Conservation (phyloP, 139 green algal species). For the Pedinophyceae sp. region DNA sequence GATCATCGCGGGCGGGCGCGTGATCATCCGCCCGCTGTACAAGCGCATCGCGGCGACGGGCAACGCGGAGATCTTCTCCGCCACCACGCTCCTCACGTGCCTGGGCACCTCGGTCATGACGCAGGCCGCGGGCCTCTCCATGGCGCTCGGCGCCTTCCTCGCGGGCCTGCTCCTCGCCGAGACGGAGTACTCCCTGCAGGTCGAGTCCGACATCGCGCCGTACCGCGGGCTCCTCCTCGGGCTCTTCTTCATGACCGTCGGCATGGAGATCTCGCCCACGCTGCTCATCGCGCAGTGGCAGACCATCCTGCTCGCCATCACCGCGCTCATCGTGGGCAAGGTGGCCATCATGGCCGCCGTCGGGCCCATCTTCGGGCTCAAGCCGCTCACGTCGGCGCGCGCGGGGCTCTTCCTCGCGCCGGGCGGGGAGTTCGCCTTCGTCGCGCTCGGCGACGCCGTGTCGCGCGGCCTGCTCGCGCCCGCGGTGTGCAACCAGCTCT, state of each 20-base stretch:
- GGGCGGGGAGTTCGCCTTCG: constrained; percentile 98
- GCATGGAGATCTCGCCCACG: constrained; percentile 63
- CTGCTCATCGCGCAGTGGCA: constrained; percentile 46
- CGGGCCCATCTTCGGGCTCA: constrained; percentile 71
- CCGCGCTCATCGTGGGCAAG: constrained; percentile 26
- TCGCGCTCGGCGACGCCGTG: constrained; percentile 83
- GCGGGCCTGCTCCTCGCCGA: constrained; percentile 92
- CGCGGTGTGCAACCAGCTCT: constrained; percentile 66
- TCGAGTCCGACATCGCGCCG: constrained; percentile 93
- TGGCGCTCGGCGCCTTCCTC: constrained; percentile 95
- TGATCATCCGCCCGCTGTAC: constrained; percentile 59
- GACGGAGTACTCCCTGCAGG: constrained; percentile 91
- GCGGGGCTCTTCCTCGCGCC: constrained; percentile 71
- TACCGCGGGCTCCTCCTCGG: constrained; percentile 97
- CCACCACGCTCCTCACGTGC: constrained; percentile 51
- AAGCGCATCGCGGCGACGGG: constrained; percentile 57
- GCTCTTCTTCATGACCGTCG: constrained; percentile 99
- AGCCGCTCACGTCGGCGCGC: constrained; percentile 36
- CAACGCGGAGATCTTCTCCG: constrained; percentile 91
- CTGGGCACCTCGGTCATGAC: constrained; percentile 63
- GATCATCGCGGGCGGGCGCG: constrained; percentile 44
- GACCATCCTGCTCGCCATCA: constrained; percentile 51
- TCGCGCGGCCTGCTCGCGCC: constrained; percentile 31
- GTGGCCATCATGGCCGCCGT: constrained; percentile 56
- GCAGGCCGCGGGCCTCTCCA: constrained; percentile 67